Evolutionary conservation across 768 basidiomycete genomes (phyloP), one percentile per base, ranked within the genome.

Genomic region (Suillus ampliporus): DNA sequence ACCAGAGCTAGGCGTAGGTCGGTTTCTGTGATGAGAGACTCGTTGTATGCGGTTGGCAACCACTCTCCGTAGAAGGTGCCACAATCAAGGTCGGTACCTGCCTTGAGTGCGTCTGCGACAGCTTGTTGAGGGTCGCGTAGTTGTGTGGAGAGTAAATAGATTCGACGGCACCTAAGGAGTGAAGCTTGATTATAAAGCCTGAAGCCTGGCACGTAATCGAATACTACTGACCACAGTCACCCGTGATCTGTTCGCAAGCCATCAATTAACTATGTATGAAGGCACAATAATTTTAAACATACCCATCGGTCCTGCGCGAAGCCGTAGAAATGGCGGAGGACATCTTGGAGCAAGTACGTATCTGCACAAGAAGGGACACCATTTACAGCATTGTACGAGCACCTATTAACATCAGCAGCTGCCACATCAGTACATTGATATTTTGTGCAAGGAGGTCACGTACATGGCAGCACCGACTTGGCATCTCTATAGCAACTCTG

Each of bases 331-430:
- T 84, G 84, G 19, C 86, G 77, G 26, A 86, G 69, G 28, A 88
- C 69, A 35, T 76, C 75, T 67, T 86, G 84, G 37, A 88, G 75
- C 34, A 88, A 75, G 67, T 82, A 86, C 1, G 79, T 76, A 67
- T 78, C 81, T 23, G 84, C 85, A 66, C 86, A 88, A 1, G 83
- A 77, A 5, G 86, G 86, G 34, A 87, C 71, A 3, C 86, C 86
- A 62, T 87, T 86, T n/a, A 88, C 84, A 11, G 85, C 81, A 64
- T 87, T 88, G 68, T 87, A 88, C 64, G 82, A 83, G 76, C 86
- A 88, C 66, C 66, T 63, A 13, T n/a, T n/a, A n/a, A n/a, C n/a
- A 31, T 31, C 31, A 44, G 63, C 26, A 47, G 19, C 17, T n/a
- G n/a, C n/a, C n/a, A n/a, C n/a, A n/a, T n/a, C n/a, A n/a, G n/a